A percentile compares a stretch with the other conserved stretches of the same genome.
phyloP scores from a whole-genome alignment of 768 basidiomycete species.

The Boletus speciosus region DNA sequence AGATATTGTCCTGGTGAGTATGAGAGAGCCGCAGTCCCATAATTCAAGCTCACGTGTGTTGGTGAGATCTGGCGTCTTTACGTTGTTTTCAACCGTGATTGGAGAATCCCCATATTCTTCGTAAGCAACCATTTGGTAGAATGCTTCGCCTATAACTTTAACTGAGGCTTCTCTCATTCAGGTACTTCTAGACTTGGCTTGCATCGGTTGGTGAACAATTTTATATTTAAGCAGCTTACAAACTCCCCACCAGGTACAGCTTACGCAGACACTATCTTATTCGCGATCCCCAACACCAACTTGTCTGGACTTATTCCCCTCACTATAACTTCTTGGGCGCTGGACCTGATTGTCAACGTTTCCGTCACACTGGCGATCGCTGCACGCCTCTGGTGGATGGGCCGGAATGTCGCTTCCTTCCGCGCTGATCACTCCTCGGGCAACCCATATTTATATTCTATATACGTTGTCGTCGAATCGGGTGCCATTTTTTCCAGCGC shows the following conservation, averaged over 20 bases:
- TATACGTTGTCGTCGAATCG: slow-evolving; percentile 19
- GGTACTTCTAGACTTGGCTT: slow-evolving; percentile 20
- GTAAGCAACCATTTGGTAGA: slow-evolving; percentile 3
- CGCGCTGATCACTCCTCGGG: background rate
- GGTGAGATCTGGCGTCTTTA: slow-evolving; percentile 24
- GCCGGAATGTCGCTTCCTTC: slow-evolving; percentile 7
- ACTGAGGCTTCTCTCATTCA: background rate
- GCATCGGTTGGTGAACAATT: slow-evolving; percentile 13
- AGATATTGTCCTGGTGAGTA: slow-evolving; percentile 15
- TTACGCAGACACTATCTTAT: slow-evolving; percentile 9
- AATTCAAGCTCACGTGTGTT: background rate
- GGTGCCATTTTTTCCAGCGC: slow-evolving; percentile 17
- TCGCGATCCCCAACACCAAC: slow-evolving; percentile 9
- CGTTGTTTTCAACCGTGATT: slow-evolving; percentile 19
- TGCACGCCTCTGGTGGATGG: slow-evolving; percentile 19
- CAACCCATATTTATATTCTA: slow-evolving; percentile 12
- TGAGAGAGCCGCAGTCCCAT: background rate
- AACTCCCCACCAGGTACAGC: slow-evolving; percentile 3
- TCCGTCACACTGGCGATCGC: slow-evolving; percentile 23
- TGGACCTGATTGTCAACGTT: slow-evolving; percentile 22
- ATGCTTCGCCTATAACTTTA: background rate
- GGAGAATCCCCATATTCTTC: slow-evolving; percentile 17
- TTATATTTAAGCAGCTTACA: background rate
- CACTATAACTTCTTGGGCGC: slow-evolving; percentile 13
- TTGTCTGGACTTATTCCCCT: slow-evolving; percentile 5